Evolutionary conservation across 2,329 filamentous ascomycete genomes (phyloP).

Genomic region (Exophiala calicioides): DNA sequence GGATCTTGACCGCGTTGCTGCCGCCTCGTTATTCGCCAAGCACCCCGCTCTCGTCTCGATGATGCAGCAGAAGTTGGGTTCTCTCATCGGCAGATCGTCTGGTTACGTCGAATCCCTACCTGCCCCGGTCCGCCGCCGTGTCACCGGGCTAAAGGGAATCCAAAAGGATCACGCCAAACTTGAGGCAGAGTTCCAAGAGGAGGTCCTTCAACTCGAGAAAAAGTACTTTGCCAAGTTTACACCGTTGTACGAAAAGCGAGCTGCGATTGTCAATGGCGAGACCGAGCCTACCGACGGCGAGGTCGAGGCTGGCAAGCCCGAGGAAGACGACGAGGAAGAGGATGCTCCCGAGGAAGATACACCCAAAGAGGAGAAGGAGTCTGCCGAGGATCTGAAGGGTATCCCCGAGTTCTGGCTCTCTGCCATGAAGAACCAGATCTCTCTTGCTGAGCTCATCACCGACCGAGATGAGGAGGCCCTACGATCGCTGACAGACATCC

Average conservation of each 20-base stretch:
- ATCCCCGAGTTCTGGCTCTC: conserved; percentile 99
- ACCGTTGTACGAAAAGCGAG: conserved; percentile 92
- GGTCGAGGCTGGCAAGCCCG: conserved; percentile 80
- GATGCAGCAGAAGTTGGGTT: conserved; percentile 95
- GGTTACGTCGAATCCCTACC: conserved; percentile 98
- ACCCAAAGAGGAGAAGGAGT: conserved; percentile 53
- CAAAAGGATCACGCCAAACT: conserved; percentile 99
- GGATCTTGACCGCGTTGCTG: conserved; percentile 82
- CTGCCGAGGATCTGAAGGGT: conserved; percentile 62
- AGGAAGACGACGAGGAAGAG: conserved; percentile 69
- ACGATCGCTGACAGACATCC: conserved; percentile 85
- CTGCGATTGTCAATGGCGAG: conserved; percentile 85
- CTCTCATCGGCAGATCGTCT: conserved; percentile 90
- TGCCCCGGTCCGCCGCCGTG: conserved; percentile 82
- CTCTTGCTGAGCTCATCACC: conserved; percentile 97
- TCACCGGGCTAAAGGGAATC: conserved; percentile 93
- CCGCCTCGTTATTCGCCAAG: conserved; percentile 90
- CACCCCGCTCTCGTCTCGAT: conserved; percentile 94
- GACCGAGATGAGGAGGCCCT: conserved; percentile 94
- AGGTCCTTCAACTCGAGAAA: conserved; percentile 97
- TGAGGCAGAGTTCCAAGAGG: conserved; percentile 97
- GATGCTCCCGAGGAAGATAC: conserved; percentile 60
- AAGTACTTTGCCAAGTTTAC: conserved; percentile 99
- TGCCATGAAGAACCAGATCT: conserved; percentile 99
- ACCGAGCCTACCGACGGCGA: conserved; percentile 85